Conservation (phyloP, 805 yeast species). For the Nakazawaea ishiwadae region DNA sequence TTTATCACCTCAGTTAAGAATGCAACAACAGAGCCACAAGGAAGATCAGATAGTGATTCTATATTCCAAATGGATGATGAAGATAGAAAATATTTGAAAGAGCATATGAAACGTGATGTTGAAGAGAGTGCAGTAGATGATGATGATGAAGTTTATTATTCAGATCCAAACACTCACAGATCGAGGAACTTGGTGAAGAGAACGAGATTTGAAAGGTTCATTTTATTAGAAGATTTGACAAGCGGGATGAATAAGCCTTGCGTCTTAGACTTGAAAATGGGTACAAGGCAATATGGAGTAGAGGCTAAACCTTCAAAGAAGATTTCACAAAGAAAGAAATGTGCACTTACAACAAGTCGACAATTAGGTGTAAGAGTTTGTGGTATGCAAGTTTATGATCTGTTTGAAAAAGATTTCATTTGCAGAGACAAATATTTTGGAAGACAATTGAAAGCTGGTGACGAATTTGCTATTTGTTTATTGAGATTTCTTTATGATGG, state of each 20-base stretch:
- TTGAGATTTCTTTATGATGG: slow-evolving; percentile 83
- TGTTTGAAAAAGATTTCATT: slow-evolving; percentile 39
- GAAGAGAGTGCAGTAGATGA: slow-evolving; percentile 15
- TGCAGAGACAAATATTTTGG: slow-evolving; percentile 92
- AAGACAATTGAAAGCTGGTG: slow-evolving; percentile 64
- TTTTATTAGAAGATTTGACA: slow-evolving; percentile 86
- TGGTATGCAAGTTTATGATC: slow-evolving; percentile 87
- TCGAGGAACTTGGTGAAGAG: slow-evolving; percentile 27
- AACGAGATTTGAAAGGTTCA: slow-evolving; percentile 72
- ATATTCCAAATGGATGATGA: slow-evolving; percentile 45
- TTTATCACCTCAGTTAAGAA: slow-evolving; percentile 17
- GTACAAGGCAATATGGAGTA: slow-evolving; percentile 97
- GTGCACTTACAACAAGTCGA: slow-evolving; percentile 75
- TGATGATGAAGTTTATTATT: slow-evolving; percentile 9
- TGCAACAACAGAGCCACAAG: slow-evolving; percentile 3
- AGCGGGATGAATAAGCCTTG: slow-evolving; percentile 80
- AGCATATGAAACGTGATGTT: slow-evolving; percentile 7
- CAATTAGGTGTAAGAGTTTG: slow-evolving; percentile 87
- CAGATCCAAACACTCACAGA: slow-evolving; percentile 1
- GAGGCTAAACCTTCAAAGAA: slow-evolving; percentile 75
- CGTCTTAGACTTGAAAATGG: slow-evolving; percentile 95
- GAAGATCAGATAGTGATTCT: slow-evolving; percentile 25
- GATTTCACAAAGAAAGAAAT: slow-evolving; percentile 75
- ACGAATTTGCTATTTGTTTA: slow-evolving; percentile 71
- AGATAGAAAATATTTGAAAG: slow-evolving; percentile 13